Conservation (phyloP, 2,329 filamentous ascomycete genomes). For the Dothistroma pini region DNA sequence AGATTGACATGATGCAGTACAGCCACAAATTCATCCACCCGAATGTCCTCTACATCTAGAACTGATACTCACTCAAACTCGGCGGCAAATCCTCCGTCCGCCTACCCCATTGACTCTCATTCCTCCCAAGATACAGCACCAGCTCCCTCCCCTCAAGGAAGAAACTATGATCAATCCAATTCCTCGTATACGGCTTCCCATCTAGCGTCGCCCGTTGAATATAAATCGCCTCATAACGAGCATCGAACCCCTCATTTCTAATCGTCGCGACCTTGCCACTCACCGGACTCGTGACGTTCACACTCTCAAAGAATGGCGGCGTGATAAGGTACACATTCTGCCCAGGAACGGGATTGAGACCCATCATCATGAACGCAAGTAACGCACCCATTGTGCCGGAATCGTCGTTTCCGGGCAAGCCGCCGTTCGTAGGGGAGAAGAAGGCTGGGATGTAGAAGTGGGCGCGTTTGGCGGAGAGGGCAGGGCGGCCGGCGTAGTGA, state of each 20-base stretch:
- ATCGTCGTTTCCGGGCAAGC: slow-evolving; percentile 34
- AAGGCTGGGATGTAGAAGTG: slow-evolving; percentile 40
- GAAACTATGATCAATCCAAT: slow-evolving; percentile 43
- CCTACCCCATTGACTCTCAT: slow-evolving; percentile 36
- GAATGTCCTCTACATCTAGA: slow-evolving; percentile 2
- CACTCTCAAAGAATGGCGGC: slow-evolving; percentile 40
- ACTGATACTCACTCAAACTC: slow-evolving; percentile 26
- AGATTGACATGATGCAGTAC: no score
- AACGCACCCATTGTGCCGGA: slow-evolving; percentile 41
- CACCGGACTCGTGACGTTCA: slow-evolving; percentile 35
- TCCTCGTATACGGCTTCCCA: slow-evolving; percentile 38
- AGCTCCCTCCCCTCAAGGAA: slow-evolving; percentile 40
- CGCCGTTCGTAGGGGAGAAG: slow-evolving; percentile 37
- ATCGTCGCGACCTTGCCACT: slow-evolving; percentile 39
- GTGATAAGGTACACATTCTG: slow-evolving; percentile 41
- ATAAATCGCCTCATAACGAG: slow-evolving; percentile 30
- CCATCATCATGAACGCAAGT: slow-evolving; percentile 40
- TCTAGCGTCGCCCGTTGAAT: slow-evolving; percentile 40
- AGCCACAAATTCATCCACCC: no score
- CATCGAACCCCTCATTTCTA: slow-evolving; percentile 39
- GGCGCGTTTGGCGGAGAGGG: slow-evolving; percentile 36
- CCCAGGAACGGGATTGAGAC: slow-evolving; percentile 34
- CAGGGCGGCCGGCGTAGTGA: slow-evolving; percentile 41
- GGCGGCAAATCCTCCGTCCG: slow-evolving; percentile 31
- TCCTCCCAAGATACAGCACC: slow-evolving; percentile 34